Evolutionary conservation across 257 asterid species (phyloP).

Genomic region (Rhazya stricta): DNA sequence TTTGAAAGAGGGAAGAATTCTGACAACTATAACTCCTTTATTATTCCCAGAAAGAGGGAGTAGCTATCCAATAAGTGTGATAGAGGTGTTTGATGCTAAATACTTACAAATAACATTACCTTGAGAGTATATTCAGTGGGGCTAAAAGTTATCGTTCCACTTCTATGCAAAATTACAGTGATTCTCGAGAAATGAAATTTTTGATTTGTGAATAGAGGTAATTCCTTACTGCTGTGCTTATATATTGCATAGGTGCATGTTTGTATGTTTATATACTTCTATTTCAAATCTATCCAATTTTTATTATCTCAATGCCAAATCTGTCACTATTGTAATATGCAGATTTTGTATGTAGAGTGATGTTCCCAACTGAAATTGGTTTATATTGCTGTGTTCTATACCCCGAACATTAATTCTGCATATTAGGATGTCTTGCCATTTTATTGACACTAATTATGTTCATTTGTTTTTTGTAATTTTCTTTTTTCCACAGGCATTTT

Average conservation of each 20-base stretch:
- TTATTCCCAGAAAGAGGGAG: no score
- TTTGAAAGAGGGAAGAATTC: constrained; percentile 1
- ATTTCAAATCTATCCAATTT: not conserved
- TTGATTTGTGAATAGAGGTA: no score
- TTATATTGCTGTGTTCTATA: not conserved
- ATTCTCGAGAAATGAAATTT: no score
- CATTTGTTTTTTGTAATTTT: not conserved
- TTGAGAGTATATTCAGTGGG: not conserved
- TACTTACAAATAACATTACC: not conserved
- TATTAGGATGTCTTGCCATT: constrained; percentile 7
- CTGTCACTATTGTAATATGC: no score
- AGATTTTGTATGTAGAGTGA: not conserved
- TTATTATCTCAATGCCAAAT: not conserved
- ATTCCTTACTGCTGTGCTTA: not conserved
- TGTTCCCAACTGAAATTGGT: not conserved
- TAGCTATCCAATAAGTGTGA: not conserved
- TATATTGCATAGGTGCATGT: not conserved
- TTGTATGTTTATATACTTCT: not conserved
- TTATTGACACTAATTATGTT: not conserved
- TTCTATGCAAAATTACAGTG: not conserved
- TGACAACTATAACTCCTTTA: not conserved
- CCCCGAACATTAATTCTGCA: not conserved
- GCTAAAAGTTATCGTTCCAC: not conserved
- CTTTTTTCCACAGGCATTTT: constrained; percentile 59
- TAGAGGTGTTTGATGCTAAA: not conserved